Percentiles rank a stretch among this genome's conserved stretches.
Evolutionary conservation across 495 filamentous ascomycete genomes (phyloP).

Genomic region (Hyaloscypha finlandica): DNA sequence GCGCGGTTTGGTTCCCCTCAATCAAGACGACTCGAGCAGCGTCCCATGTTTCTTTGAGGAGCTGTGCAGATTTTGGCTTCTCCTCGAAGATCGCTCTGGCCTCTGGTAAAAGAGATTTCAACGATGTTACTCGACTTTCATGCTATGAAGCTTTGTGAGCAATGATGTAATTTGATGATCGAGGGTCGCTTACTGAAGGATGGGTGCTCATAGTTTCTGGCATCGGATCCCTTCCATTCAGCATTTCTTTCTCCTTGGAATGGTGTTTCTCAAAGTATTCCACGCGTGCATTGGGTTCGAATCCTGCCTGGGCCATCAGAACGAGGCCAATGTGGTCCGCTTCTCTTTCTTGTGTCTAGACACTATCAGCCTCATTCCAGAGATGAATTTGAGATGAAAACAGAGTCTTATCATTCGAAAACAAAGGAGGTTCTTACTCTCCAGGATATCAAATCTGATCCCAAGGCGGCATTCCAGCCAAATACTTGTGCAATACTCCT

Average conservation of each 20-base stretch:
- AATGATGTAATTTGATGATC: neutral
- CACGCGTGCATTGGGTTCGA: constrained; percentile 12
- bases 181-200: constrained; percentile 3
- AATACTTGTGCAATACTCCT: constrained; percentile 4
- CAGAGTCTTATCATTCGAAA: too few species aligned
- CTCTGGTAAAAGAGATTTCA: constrained; percentile 1
- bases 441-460: constrained; percentile 5
- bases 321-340: constrained; percentile 18
- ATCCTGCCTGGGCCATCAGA: constrained; percentile 14
- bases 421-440: constrained; percentile 3
- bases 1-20: neutral
- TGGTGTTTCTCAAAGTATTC: neutral
- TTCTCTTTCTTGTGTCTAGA: constrained; percentile 15
- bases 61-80: neutral
- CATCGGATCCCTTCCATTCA: constrained; percentile 6
- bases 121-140: constrained; percentile 1
- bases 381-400: neutral
- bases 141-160: neutral
- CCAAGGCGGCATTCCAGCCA: constrained; percentile 8
- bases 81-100: constrained; percentile 8
- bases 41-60: neutral
- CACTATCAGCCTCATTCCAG: neutral
- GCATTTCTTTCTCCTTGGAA: constrained; percentile 10
- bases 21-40: neutral
- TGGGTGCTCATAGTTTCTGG: constrained; percentile 12